phyloP scores from a whole-genome alignment of 345 rosid species.

The Rhizophora mangle region DNA sequence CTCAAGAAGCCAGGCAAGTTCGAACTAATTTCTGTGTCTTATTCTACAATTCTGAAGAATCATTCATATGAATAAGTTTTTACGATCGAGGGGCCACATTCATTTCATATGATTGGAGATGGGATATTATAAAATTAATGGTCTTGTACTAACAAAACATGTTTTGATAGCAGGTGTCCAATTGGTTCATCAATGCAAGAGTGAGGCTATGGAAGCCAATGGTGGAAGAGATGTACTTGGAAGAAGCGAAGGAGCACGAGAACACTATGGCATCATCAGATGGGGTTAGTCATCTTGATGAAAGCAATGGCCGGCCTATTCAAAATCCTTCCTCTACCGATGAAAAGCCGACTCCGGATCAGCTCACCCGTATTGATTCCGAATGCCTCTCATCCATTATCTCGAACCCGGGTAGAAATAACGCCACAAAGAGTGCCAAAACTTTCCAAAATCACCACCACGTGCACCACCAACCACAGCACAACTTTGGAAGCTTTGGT shows the following conservation, averaged over 20 bases:
- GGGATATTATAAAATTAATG: too few species aligned
- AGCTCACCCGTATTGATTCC: constrained; percentile 69
- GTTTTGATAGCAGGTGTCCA: constrained; percentile 50
- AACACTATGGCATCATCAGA: constrained; percentile 43
- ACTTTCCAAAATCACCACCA: constrained; percentile 30
- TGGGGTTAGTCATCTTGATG: constrained; percentile 37
- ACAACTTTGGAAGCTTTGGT: constrained; percentile 39
- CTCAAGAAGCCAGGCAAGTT: constrained; percentile 99
- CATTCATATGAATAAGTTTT: too few species aligned
- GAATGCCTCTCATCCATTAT: constrained; percentile 88
- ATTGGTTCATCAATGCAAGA: constrained; percentile 99
- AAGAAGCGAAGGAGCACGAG: constrained; percentile 72
- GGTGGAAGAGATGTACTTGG: constrained; percentile 97
- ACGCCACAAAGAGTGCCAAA: constrained; percentile 28
- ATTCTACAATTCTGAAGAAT: background rate
- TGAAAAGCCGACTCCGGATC: constrained; percentile 65
- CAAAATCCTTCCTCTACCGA: constrained; percentile 38
- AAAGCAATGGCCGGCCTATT: constrained; percentile 22
- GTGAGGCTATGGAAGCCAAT: constrained; percentile 99
- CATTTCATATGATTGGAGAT: too few species aligned
- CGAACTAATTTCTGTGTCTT: constrained; percentile 20
- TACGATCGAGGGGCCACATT: too few species aligned
- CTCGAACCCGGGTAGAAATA: constrained; percentile 45
- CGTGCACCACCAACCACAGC: constrained; percentile 28
- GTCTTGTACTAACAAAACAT: background rate